Evolutionary conservation across 148 eudicot genomes (phyloP).

Genomic region (Simmondsia chinensis): DNA sequence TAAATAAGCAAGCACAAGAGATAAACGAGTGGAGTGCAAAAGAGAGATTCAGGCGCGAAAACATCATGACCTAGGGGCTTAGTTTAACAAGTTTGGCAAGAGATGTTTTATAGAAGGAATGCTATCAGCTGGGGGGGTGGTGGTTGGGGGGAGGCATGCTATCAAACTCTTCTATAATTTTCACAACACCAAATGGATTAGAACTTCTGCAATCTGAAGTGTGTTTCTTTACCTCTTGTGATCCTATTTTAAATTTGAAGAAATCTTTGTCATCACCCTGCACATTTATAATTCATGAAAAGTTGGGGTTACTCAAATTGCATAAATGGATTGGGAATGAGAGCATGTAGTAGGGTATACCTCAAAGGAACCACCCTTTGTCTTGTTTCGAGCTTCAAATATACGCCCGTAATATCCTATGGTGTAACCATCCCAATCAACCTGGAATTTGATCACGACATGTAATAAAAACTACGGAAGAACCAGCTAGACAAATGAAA

Average conservation of each 20-base stretch:
- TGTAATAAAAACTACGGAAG: not conserved
- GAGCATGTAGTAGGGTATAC: constrained; percentile 24
- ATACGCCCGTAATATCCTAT: constrained; percentile 98
- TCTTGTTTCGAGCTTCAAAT: constrained; percentile 97
- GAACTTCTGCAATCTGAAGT: no score
- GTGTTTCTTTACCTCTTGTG: constrained; percentile 48
- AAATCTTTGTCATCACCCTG: constrained; percentile 92
- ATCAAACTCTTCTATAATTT: no score
- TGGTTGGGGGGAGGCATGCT: no score
- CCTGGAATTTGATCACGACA: constrained; percentile 34
- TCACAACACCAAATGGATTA: no score
- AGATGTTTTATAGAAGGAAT: no score
- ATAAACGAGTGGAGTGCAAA: no score
- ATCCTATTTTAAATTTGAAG: constrained; percentile 79
- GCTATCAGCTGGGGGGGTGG: no score
- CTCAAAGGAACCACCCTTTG: constrained; percentile 99
- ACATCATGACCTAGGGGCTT: no score
- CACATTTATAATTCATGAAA: constrained; percentile 10
- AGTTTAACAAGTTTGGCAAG: no score
- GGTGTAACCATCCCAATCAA: constrained; percentile 99
- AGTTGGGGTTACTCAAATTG: not conserved
- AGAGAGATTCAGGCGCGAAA: no score
- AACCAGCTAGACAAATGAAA: not conserved
- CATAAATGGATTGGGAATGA: not conserved
- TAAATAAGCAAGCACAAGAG: no score